Percentiles rank a stretch among this genome's conserved stretches.
Conservation (phyloP, 2,329 filamentous ascomycete species). For the Thermothelomyces thermophilus region DNA sequence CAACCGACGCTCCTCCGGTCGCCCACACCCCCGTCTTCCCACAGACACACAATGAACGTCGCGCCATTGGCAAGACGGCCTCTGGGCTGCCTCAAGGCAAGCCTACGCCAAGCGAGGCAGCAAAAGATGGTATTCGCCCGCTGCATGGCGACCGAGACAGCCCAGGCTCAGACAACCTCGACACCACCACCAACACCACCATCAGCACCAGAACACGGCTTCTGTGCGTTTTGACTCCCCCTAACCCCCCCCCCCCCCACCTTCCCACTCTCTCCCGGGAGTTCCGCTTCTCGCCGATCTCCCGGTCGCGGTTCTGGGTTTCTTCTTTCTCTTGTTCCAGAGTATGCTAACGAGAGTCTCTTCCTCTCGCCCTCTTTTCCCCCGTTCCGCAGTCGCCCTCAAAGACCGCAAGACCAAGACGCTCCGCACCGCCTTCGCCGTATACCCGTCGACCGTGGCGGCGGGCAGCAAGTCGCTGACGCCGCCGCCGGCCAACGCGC, state of each 20-base stretch:
- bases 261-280: too few relatives aligned
- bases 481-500: slow-evolving; percentile 42
- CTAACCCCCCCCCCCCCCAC: not conserved
- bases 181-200: slow-evolving; percentile 20
- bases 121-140: slow-evolving; percentile 38
- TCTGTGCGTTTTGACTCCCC: slow-evolving; percentile 22
- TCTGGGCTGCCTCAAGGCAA: slow-evolving; percentile 61
- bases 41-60: slow-evolving; percentile 53
- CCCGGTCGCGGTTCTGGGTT: not conserved
- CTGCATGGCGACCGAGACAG: slow-evolving; percentile 40
- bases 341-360: slow-evolving; percentile 3
- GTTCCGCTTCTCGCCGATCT: not conserved
- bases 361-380: too few relatives aligned
- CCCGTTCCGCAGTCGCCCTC: slow-evolving; percentile 27
- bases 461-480: slow-evolving; percentile 15
- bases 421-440: slow-evolving; percentile 41
- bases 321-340: not conserved
- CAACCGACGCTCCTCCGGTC: too few relatives aligned
- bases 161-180: slow-evolving; percentile 18
- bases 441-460: slow-evolving; percentile 33
- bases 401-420: slow-evolving; percentile 28
- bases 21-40: too few relatives aligned
- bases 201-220: slow-evolving; percentile 22
- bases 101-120: slow-evolving; percentile 52
- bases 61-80: slow-evolving; percentile 54